Evolutionary conservation across 2,329 filamentous ascomycete species (phyloP), one percentile per base, ranked within the genome.

Genomic region (Botryosphaeria dothidea): DNA sequence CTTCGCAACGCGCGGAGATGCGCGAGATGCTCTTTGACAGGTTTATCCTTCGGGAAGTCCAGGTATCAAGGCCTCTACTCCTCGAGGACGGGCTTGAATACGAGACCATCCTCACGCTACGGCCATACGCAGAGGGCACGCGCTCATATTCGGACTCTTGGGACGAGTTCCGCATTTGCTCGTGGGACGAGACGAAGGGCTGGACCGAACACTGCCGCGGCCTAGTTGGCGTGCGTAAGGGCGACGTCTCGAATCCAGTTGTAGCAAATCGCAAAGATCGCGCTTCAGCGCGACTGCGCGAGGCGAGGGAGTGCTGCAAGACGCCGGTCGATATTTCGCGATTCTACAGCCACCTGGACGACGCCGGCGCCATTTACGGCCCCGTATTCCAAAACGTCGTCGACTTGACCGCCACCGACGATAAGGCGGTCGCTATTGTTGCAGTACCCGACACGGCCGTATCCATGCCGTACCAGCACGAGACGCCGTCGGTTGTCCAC

Each of bases 401-500:
- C 21, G 41, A 52, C 25, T 19, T 58, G 19, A 29, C 15, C 4
- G 46, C 31, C 1, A 11, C 13, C 6, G 27, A 61, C 9, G 48
- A 52, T 17, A 17, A 48, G 4, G 51, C 52, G 5, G 21, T 58
- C 15, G 52, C 52, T 13, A 23, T 31, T 7, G 25, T 63, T n/a
- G 23, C 36, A 1, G 54, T 63, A 15, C 64, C 64, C 15, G 64
- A 65, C 46, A 62, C 64, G 6, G 54, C 64, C 8, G 23, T 38
- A 0, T 11, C 31, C 5, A 66, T 66, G 65, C 65, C 65, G 13
- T 36, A 29, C 34, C 13, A 34, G 9, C 21, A 63, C 25, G 65
- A 66, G 21, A 52, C 51, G 15, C 58, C 65, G 17, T 57, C 43
- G 15, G 34, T 64, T n/a, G 54, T 64, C 15, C 65, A 66, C 60